Base-by-base conservation (phyloP, 306 rosid genomes). In the Medicago lupulina region DNA sequence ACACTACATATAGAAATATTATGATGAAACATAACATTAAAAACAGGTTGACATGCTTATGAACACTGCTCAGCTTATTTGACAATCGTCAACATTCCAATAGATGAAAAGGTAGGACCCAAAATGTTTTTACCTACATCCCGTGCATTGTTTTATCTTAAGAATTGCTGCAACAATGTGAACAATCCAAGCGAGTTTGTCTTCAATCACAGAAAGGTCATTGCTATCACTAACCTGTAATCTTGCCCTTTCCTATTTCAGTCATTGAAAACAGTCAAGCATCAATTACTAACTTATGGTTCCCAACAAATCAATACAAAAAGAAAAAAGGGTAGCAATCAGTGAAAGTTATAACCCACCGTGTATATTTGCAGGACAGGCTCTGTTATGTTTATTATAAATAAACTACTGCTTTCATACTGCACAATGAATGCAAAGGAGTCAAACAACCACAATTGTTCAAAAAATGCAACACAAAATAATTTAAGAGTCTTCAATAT, bases 171-270 rank as follows among this genome's bases (percentile, higher is more conserved):
- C 99, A 80, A 90, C 86, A 46, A 95, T 95, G 85, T 95, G 99
- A 73, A 92, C 92, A 83, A 95, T 88, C 99, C 99, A 95, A 73
- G 99, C 91, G 81, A 95, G 97, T 81, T 95, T 95, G 76, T 89
- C 99, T 83, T 95, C 99, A 69, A 89, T 79, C 69, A 92, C 85
- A 41, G 92, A 54, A 50, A 95, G 89, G 76, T 92, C 97, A 39
- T 83, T 86, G 80, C 76, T 88, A 86, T 95, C 97, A 82, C 87
- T 74, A 71, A 82, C 88, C 75, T 83, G 99, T 76, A 92, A 58
- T 69, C 97, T 88, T 81, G 93, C 97, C 83, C 96, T 90, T 86
- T 90, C 99, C 99, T 95, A 68, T 76, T 85, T 70, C 70, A 83
- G 69, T 58, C 50, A 86, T 53, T 62, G 71, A 63, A 81, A 84